These are phyloP conservation scores for Lojkania enalia DNA, from an alignment of 2,329 filamentous ascomycete species.

Conservation along the genomic window DNA sequence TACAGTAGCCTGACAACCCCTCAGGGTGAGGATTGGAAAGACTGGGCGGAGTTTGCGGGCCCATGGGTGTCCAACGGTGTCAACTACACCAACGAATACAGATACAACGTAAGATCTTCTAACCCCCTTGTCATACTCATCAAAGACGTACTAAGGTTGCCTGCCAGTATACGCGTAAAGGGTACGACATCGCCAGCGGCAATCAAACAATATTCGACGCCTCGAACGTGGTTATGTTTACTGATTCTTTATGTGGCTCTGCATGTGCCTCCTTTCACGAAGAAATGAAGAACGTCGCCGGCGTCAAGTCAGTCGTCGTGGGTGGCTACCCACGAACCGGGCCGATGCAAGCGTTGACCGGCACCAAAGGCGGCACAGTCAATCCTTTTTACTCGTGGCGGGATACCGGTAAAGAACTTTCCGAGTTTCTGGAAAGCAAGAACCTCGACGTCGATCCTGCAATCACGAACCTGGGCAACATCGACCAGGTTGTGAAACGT, in stretches of 20 bases:
- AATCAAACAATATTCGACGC: slow-evolving; percentile 40
- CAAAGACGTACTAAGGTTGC: not conserved
- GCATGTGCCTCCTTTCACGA: slow-evolving; percentile 62
- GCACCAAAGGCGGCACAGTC: slow-evolving; percentile 58
- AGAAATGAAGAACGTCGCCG: slow-evolving; percentile 54
- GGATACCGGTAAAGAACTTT: slow-evolving; percentile 16
- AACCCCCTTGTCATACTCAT: not conserved
- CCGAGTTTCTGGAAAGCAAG: slow-evolving; percentile 19
- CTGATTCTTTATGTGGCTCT: slow-evolving; percentile 61
- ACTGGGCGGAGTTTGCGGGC: slow-evolving; percentile 51
- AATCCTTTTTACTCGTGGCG: slow-evolving; percentile 23
- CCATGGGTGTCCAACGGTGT: slow-evolving; percentile 40
- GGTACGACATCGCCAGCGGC: slow-evolving; percentile 21
- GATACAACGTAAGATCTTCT: slow-evolving; percentile 31
- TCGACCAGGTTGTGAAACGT: slow-evolving; percentile 19
- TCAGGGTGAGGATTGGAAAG: slow-evolving; percentile 21
- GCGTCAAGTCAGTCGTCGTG: slow-evolving; percentile 59
- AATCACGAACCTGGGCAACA: slow-evolving; percentile 17
- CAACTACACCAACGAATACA: slow-evolving; percentile 43
- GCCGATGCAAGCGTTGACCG: slow-evolving; percentile 65
- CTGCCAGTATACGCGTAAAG: slow-evolving; percentile 24
- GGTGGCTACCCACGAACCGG: slow-evolving; percentile 60
- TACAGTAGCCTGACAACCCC: slow-evolving; percentile 29
- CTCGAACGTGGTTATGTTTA: slow-evolving; percentile 48
- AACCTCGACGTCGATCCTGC: slow-evolving; percentile 14